These are phyloP conservation scores for Verticillium alfalfae DNA, from an alignment of 2,329 filamentous ascomycete genomes.

Conservation along the genomic window DNA sequence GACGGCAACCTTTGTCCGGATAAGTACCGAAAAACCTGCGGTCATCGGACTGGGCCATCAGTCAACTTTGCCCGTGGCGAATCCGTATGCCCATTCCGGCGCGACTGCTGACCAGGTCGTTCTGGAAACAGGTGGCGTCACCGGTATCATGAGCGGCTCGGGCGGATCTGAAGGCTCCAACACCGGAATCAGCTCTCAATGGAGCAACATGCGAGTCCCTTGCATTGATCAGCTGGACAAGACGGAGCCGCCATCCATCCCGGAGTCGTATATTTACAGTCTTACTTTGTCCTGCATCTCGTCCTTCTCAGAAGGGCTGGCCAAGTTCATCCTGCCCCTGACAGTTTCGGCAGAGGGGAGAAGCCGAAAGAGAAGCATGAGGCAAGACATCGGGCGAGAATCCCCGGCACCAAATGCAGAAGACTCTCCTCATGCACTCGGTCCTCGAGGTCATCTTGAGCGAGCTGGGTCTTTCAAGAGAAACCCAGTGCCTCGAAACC, in stretches of 20 bases:
- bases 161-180: constrained; percentile 58
- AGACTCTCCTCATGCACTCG: neutral
- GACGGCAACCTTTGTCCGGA: constrained; percentile 81
- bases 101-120: constrained; percentile 74
- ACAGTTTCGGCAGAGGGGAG: constrained; percentile 72
- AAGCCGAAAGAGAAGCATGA: constrained; percentile 42
- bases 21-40: constrained; percentile 84
- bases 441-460: constrained; percentile 34
- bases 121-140: constrained; percentile 79
- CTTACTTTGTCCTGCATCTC: constrained; percentile 85
- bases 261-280: constrained; percentile 91
- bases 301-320: constrained; percentile 83
- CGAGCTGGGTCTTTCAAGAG: constrained; percentile 64
- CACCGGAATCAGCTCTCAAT: constrained; percentile 81
- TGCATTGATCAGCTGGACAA: constrained; percentile 96
- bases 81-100: constrained; percentile 48
- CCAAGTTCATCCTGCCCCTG: constrained; percentile 86
- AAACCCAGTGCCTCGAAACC: constrained; percentile 78
- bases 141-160: constrained; percentile 76
- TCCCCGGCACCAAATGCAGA: constrained; percentile 30
- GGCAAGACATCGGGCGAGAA: constrained; percentile 36
- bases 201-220: constrained; percentile 81
- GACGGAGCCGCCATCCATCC: constrained; percentile 71
- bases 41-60: constrained; percentile 86
- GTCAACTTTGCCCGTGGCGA: constrained; percentile 71